Conservation (phyloP, 225 moss, liverwort and hornwort species). For the Ulota crispa region DNA sequence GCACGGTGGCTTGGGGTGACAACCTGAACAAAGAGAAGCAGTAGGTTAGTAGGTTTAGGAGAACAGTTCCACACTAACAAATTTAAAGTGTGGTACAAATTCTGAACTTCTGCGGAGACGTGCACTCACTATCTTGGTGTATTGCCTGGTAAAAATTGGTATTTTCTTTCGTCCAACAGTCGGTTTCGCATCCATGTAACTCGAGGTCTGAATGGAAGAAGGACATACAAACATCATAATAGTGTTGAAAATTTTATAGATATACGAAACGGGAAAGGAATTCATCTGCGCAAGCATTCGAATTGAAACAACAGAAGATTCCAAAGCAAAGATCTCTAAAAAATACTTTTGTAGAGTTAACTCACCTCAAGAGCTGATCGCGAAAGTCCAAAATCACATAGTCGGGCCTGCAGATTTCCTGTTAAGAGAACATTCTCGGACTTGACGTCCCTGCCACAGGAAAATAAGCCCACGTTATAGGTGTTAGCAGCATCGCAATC, state of each 20-base stretch:
- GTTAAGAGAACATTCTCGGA: constrained; percentile 88
- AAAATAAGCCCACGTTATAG: not conserved
- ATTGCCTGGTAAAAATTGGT: constrained; percentile 69
- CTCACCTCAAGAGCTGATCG: constrained; percentile 78
- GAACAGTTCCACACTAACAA: not conserved
- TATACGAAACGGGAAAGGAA: not conserved
- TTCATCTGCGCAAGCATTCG: not conserved
- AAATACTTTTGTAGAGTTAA: not conserved
- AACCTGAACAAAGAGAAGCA: constrained; percentile 43
- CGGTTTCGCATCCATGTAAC: constrained; percentile 53
- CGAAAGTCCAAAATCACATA: constrained; percentile 94
- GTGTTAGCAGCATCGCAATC: not conserved
- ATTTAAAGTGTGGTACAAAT: not conserved
- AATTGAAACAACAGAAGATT: not conserved
- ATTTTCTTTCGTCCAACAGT: constrained; percentile 48
- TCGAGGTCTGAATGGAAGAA: constrained; percentile 46
- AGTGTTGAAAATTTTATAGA: not conserved
- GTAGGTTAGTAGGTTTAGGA: not conserved
- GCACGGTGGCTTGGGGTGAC: constrained; percentile 94
- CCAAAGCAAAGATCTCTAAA: not conserved
- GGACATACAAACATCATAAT: not conserved
- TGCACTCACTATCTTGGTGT: constrained; percentile 81
- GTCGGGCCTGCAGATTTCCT: constrained; percentile 53
- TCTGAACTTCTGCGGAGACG: not conserved
- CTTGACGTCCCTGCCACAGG: constrained; percentile 74